These are phyloP conservation scores for Eleusine coracana DNA, from an alignment of 176 grass and related monocot species.

Conservation along the genomic window DNA sequence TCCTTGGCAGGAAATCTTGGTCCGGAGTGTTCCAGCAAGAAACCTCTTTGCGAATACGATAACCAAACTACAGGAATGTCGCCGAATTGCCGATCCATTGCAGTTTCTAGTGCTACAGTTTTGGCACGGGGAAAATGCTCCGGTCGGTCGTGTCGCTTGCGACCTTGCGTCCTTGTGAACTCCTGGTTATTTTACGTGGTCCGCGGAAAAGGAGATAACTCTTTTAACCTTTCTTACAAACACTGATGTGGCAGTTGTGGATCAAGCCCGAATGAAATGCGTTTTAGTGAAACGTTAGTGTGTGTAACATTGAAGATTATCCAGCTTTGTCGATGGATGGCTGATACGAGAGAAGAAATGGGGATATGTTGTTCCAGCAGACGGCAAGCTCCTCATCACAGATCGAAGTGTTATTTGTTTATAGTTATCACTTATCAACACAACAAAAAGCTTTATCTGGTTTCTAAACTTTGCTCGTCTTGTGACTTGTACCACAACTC, in stretches of 20 bases:
- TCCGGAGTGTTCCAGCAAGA: neutral
- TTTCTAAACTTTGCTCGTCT: neutral
- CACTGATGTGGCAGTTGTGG: neutral
- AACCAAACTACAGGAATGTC: neutral
- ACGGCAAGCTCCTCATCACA: neutral
- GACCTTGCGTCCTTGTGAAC: neutral
- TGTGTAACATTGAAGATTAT: neutral
- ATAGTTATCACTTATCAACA: neutral
- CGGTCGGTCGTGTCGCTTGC: too few relatives aligned
- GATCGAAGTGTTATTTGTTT: neutral
- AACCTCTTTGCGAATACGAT: slow-evolving; percentile 15
- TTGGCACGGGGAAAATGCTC: slow-evolving; percentile 4
- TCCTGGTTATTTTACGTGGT: too few relatives aligned
- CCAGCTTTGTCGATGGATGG: too few relatives aligned
- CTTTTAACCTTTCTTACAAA: too few relatives aligned
- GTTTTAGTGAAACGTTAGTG: neutral
- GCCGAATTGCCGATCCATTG: slow-evolving; percentile 2
- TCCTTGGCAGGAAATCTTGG: neutral
- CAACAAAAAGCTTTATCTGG: neutral
- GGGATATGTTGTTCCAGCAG: neutral
- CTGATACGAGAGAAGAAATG: neutral
- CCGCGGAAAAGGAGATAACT: too few relatives aligned
- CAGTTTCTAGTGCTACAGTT: neutral
- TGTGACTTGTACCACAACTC: too few relatives aligned
- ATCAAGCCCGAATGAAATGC: too few relatives aligned